Evolutionary conservation across 441 rosid species (phyloP).

Genomic region (Erodium chrysanthum): DNA sequence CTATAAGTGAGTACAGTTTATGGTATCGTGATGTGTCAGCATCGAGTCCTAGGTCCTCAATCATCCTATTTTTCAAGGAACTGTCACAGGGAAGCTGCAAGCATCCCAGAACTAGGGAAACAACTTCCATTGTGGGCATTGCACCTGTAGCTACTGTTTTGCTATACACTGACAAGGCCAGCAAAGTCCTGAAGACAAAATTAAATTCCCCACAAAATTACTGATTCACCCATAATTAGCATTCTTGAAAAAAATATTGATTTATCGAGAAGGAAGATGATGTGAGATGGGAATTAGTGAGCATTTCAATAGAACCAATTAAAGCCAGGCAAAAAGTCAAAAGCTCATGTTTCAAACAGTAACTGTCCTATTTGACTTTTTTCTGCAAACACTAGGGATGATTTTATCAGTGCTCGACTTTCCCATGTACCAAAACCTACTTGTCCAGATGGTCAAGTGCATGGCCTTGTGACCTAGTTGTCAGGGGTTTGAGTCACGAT

Average conservation of each 20-base stretch:
- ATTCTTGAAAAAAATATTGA: too few species aligned
- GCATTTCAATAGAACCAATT: neutral
- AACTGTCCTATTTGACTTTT: too few species aligned
- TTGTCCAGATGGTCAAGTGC: too few species aligned
- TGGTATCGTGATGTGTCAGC: constrained; percentile 38
- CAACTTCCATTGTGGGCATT: constrained; percentile 56
- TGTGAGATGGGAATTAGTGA: neutral
- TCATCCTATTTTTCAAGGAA: constrained; percentile 43
- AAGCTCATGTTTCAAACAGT: neutral
- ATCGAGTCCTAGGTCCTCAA: constrained; percentile 55
- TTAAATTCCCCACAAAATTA: too few species aligned
- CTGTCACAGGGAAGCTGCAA: constrained; percentile 63
- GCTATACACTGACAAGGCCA: constrained; percentile 62
- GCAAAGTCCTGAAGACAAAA: constrained; percentile 46
- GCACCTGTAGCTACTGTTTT: constrained; percentile 51
- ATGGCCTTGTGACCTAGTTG: too few species aligned
- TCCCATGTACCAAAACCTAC: too few species aligned
- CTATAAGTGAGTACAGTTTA: constrained; percentile 56
- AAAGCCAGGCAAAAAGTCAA: neutral
- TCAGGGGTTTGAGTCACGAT: too few species aligned
- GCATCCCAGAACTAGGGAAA: constrained; percentile 79
- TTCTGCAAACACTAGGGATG: too few species aligned
- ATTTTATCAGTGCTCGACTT: neutral
- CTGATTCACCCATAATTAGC: too few species aligned
- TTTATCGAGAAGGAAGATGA: neutral